Evolutionary conservation across 306 rosid species (phyloP), one percentile per base, ranked within the genome.

Genomic region (Datisca glomerata): DNA sequence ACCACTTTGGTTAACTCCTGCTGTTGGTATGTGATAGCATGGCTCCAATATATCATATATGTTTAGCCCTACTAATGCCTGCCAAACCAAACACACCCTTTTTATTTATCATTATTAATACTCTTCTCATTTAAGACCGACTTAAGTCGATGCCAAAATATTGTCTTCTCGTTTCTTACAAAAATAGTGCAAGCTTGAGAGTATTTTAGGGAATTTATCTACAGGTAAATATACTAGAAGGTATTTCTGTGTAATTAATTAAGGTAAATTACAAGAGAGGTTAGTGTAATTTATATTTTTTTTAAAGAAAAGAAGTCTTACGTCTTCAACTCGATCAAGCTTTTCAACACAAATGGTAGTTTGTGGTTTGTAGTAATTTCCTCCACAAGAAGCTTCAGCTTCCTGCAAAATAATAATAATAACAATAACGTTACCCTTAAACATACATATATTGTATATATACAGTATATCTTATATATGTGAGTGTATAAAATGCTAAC

Each of bases 21-120:
- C 12, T 12, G 18, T 51, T 4, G 70, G 64, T 7, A 12, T 13
- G 23, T 85, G 85, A 54, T 61, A 77, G 19, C 96, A 80, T 39
- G 93, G 78, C 58, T 77, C 96, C 15, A 85, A 60, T 17, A 71
- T 64, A 33, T 85, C 21, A 51, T 85, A 85, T 21, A 85, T 16
- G 49, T 85, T 85, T 40, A 85, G 57, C 3, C 48, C 71, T 1
- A 2, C 62, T 18, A 85, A 0, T 3, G 61, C 93, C 96, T 84
- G n/a, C n/a, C n/a, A 51, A 11, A 14, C 4, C 4, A 19, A 12
- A 24, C 8, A 38, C 4, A 15, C 18, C 10, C 11, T 15, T n/a
- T n/a, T n/a, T n/a, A n/a, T n/a, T n/a, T n/a, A n/a, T n/a, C n/a
- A n/a, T n/a, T n/a, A n/a, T n/a, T n/a, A n/a, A n/a, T n/a, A n/a